These are phyloP conservation scores for Fusarium stilboides DNA, from an alignment of 2,329 filamentous ascomycete species.

Conservation along the genomic window DNA sequence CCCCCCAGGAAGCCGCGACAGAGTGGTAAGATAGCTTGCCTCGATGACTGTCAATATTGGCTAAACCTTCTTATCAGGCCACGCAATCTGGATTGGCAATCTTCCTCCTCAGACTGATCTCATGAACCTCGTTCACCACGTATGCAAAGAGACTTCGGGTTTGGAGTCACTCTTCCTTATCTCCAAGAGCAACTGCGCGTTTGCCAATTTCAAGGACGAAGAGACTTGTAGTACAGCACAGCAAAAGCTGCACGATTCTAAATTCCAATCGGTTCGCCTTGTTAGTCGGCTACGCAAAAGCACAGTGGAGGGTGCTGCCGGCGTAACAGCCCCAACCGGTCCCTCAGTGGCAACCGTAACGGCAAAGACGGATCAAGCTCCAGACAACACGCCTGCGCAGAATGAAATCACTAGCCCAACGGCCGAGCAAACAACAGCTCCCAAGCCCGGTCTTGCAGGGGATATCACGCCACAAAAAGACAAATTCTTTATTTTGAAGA, in stretches of 20 bases:
- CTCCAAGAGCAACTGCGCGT: slow-evolving; percentile 96
- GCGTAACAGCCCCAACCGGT: slow-evolving; percentile 68
- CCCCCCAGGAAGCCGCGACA: slow-evolving; percentile 65
- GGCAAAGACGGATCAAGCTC: slow-evolving; percentile 26
- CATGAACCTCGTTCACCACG: slow-evolving; percentile 89
- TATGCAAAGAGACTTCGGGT: slow-evolving; percentile 82
- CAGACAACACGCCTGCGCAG: slow-evolving; percentile 21
- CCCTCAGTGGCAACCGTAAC: slow-evolving; percentile 62
- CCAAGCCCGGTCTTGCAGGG: slow-evolving; percentile 2
- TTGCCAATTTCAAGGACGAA: slow-evolving; percentile 94
- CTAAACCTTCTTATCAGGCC: slow-evolving; percentile 64
- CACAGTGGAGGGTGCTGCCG: slow-evolving; percentile 62
- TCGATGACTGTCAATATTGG: slow-evolving; percentile 19
- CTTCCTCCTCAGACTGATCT: slow-evolving; percentile 87
- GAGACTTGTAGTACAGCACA: slow-evolving; percentile 82
- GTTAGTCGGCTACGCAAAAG: slow-evolving; percentile 84
- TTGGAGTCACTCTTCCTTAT: slow-evolving; percentile 95
- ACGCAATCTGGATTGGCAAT: slow-evolving; percentile 97
- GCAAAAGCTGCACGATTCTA: slow-evolving; percentile 89
- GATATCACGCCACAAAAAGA: slow-evolving; percentile 65
- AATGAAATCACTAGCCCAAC: slow-evolving; percentile 13
- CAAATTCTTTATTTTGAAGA: slow-evolving; percentile 94
- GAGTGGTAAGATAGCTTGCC: slow-evolving; percentile 65
- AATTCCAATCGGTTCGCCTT: slow-evolving; percentile 86
- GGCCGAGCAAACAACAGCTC: slow-evolving; percentile 6